phyloP scores from a whole-genome alignment of 352 stramenopile genomes.

The Phytophthora gonapodyides region DNA sequence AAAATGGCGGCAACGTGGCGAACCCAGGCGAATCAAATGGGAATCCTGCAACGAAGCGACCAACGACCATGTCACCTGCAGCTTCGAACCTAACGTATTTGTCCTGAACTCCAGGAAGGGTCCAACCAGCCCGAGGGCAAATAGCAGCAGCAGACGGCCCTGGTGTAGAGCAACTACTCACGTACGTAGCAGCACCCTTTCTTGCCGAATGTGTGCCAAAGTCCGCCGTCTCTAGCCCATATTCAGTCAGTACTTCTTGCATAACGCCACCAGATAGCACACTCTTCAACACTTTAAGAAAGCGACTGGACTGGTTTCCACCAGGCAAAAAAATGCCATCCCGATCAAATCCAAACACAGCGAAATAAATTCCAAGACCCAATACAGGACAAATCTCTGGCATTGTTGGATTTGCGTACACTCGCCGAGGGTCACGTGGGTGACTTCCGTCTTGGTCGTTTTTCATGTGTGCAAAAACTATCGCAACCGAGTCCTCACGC shows the following conservation, averaged over 20 bases:
- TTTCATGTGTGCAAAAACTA: conserved; percentile 26
- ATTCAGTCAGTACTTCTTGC: not conserved
- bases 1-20: conserved; percentile 21
- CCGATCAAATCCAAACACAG: conserved; percentile 10
- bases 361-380: conserved; percentile 19
- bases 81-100: conserved; percentile 9
- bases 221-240: conserved; percentile 3
- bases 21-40: conserved; percentile 19
- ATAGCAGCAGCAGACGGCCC: conserved; percentile 18
- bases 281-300: conserved; percentile 10
- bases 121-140: not conserved
- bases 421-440: too few relatives aligned
- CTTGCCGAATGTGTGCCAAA: conserved; percentile 22
- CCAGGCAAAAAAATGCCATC: conserved; percentile 14
- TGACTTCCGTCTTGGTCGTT: conserved; percentile 29
- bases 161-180: conserved; percentile 10
- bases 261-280: not conserved
- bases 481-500: not conserved
- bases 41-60: conserved; percentile 18
- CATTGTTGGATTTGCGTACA: too few relatives aligned
- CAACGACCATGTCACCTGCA: conserved; percentile 25
- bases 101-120: too few relatives aligned
- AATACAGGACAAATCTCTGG: conserved; percentile 20
- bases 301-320: conserved; percentile 25
- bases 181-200: conserved; percentile 23